Conservation (phyloP, 768 basidiomycete species). For the Imleria badia region DNA sequence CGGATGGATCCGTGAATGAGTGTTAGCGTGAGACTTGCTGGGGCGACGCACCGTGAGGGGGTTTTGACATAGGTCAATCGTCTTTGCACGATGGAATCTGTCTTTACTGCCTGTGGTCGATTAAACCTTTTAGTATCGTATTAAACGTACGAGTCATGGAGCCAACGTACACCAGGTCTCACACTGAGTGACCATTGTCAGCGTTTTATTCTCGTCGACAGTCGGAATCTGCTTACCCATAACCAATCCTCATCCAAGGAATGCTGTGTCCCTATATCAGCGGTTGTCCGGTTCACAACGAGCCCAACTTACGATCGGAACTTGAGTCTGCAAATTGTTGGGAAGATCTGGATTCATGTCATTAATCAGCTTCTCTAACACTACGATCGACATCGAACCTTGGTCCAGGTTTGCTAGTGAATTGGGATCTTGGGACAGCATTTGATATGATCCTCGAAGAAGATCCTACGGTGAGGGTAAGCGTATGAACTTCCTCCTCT, state of each 20-base stretch:
- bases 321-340: slow-evolving; percentile 88
- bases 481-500: not conserved
- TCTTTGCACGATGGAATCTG: slow-evolving; percentile 73
- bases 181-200: slow-evolving; percentile 52
- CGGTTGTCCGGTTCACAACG: not conserved
- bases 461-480: slow-evolving; percentile 57
- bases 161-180: slow-evolving; percentile 91
- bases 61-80: slow-evolving; percentile 96
- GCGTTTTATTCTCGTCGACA: not conserved
- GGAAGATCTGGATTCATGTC: slow-evolving; percentile 67
- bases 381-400: slow-evolving; percentile 42
- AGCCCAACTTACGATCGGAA: slow-evolving; percentile 85
- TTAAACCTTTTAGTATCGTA: not conserved
- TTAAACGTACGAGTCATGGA: not conserved
- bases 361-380: not conserved
- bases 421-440: slow-evolving; percentile 89
- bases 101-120: slow-evolving; percentile 69
- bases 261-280: slow-evolving; percentile 51
- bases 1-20: slow-evolving; percentile 1
- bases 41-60: slow-evolving; percentile 73
- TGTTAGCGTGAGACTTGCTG: not conserved
- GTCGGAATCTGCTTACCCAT: slow-evolving; percentile 61
- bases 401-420: slow-evolving; percentile 95
- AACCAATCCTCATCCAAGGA: slow-evolving; percentile 93
- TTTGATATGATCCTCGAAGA: slow-evolving; percentile 89